Base-by-base conservation (phyloP, 1,284 basidiomycete species). In the Marasmius sp. region DNA sequence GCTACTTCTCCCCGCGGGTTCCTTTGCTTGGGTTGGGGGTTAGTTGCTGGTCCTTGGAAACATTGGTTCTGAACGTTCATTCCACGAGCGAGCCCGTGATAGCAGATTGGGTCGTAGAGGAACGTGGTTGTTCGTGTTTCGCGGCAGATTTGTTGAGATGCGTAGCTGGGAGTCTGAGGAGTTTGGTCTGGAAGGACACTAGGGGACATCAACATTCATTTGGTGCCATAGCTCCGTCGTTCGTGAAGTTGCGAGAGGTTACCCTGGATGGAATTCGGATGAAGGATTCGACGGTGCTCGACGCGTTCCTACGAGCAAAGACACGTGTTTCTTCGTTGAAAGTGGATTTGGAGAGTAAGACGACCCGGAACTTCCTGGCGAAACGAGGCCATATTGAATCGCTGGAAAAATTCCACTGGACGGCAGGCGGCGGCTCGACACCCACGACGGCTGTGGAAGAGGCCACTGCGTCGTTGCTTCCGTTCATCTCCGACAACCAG, bases 401-500 rank as follows among this genome's bases (percentile, higher is more conserved):
- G 7, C 51, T 75, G 34, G 62, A 66, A 43, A 60, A 59, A 3
- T 67, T 75, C 12, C 63, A 64, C 9, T 71, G 68, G 69, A 63
- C 67, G 11, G 20, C 27, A 59, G 64, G 52, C 59, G 58, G 34
- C 18, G 45, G 45, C 2, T 47, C 45, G 8, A 47, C 8, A 2
- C 11, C 16, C 3, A 51, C 65, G 12, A 18, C 39, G 8, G 14
- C 58, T 3, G 63, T 66, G 27, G 63, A 65, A 10, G 66, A 70
- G 7, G 48, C 45, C 16, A 47, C 16, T n/a, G 2, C 45, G 16
- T 47, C 45, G 2, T n/a, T 73, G 16, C 38, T 70, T 0, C 9
- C 56, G 6, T 72, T 75, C 60, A 50, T 74, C 9, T 45, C 55
- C 9, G 55, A 53, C 16, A 75, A 75, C 54, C n/a, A 60, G 16